Base-by-base conservation (phyloP, 306 rosid species). In the Cucurbita maxima region DNA sequence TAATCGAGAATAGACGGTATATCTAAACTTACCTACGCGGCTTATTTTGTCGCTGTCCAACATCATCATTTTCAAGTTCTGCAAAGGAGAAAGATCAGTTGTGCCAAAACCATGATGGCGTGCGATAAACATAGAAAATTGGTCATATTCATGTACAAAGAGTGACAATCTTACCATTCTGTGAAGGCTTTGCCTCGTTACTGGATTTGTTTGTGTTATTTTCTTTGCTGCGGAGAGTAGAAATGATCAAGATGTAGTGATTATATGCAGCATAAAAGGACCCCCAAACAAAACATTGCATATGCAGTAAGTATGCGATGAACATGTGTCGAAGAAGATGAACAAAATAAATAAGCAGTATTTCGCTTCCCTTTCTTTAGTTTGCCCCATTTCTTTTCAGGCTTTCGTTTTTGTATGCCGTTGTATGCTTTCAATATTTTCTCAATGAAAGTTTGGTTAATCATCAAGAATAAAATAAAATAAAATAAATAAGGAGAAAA, bases 21-120 rank as follows among this genome's bases (percentile, higher is more conserved):
- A 14, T 75, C 64, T 38, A 34, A 76, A 83, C 88, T 90, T 81
- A 77, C 98, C 98, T 90, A 67, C 98, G 93, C 52, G 96, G 93
- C 81, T 90, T 92, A 81, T 87, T 92, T 53, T 88, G 98, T 60
- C 98, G 83, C 78, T 88, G 96, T 80, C 90, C 96, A 84, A 87
- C 82, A 76, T 90, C 98, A 71, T 92, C 96, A 3, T 70, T 88
- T 68, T 76, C 91, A 75, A 77, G 81, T 76, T 92, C 98, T 92
- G 82, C 72, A 69, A 12, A 25, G 78, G 18, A 76, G 20, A 75
- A 30, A 73, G 40, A 55, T 56, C 38, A 44, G 62, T 58, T 22
- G 6, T 12, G 40, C 43, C 57, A 68, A 13, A 68, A 22, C 20
- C 12, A 44, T 3, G 3, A 20, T 20, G 73, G 13, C 53, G 47